Conservation (phyloP, 2,329 filamentous ascomycete genomes). For the Calonectria crousiana region DNA sequence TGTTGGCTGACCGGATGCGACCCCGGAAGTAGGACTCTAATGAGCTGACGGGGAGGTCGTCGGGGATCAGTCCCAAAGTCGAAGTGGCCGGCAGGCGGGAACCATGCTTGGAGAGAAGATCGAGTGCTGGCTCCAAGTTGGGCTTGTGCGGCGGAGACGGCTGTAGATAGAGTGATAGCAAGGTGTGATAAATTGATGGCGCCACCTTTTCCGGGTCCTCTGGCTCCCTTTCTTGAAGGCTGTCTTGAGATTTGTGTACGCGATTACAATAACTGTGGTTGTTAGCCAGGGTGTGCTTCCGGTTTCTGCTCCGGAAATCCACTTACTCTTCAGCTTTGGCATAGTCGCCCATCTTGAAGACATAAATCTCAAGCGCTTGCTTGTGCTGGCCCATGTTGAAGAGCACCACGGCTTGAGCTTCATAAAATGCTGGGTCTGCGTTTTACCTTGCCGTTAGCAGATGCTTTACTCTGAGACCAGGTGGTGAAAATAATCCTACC, state of each 20-base stretch:
- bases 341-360: constrained; percentile 91
- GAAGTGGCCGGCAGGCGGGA: constrained; percentile 89
- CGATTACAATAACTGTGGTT: constrained; percentile 84
- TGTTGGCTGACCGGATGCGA: constrained; percentile 88
- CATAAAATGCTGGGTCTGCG: constrained; percentile 86
- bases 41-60: constrained; percentile 80
- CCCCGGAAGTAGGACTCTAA: constrained; percentile 93
- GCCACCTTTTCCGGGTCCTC: constrained; percentile 62
- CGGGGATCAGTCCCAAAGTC: constrained; percentile 87
- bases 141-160: constrained; percentile 80
- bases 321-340: constrained; percentile 90
- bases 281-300: constrained; percentile 33
- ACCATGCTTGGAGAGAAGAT: constrained; percentile 91
- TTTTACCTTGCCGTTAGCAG: constrained; percentile 22
- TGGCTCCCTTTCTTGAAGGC: constrained; percentile 49
- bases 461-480: not conserved
- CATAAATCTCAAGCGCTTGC: constrained; percentile 96
- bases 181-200: constrained; percentile 89
- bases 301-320: not conserved
- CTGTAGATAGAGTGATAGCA: constrained; percentile 89
- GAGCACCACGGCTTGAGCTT: constrained; percentile 89
- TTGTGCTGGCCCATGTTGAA: constrained; percentile 96
- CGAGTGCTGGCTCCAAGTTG: constrained; percentile 83
- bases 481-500: constrained; percentile 62
- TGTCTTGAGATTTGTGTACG: constrained; percentile 74